These are phyloP conservation scores for Coemansia sp. DNA, from an alignment of 192 early-diverging fungal species.

Conservation along the genomic window DNA sequence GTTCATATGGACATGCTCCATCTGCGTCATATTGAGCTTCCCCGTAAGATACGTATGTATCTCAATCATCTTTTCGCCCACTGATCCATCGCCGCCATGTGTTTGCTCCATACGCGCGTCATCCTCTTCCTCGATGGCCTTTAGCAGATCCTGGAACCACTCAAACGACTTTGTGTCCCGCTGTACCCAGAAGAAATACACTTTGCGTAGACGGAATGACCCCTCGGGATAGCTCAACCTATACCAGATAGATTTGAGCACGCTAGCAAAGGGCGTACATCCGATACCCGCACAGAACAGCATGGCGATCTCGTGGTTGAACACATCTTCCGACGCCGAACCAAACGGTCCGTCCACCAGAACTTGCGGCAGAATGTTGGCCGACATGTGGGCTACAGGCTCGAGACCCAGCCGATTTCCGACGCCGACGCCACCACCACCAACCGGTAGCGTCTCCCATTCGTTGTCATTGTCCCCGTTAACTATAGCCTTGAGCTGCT, in stretches of 20 bases:
- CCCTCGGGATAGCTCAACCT: slow-evolving; percentile 61
- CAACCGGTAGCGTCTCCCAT: slow-evolving; percentile 29
- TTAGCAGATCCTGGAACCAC: slow-evolving; percentile 86
- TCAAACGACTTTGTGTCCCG: slow-evolving; percentile 87
- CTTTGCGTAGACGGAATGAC: slow-evolving; percentile 69
- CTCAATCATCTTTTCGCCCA: slow-evolving; percentile 72
- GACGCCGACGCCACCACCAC: too few species aligned
- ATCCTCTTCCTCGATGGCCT: slow-evolving; percentile 82
- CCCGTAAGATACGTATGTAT: slow-evolving; percentile 82
- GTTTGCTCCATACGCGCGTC: slow-evolving; percentile 35
- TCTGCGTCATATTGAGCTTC: slow-evolving; percentile 58
- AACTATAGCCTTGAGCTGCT: slow-evolving; percentile 39
- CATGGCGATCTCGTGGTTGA: slow-evolving; percentile 76
- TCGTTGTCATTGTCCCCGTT: slow-evolving; percentile 30
- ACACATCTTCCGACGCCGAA: slow-evolving; percentile 80
- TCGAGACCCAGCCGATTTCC: slow-evolving; percentile 12
- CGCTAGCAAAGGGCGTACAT: slow-evolving; percentile 83
- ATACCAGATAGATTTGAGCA: slow-evolving; percentile 83
- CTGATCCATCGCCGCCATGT: background rate
- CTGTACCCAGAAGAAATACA: slow-evolving; percentile 88
- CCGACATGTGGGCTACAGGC: slow-evolving; percentile 30
- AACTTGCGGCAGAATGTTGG: slow-evolving; percentile 63
- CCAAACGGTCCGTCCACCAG: slow-evolving; percentile 83
- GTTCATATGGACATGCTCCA: slow-evolving; percentile 60
- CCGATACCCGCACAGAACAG: slow-evolving; percentile 85